phyloP scores from a whole-genome alignment of 345 rosid species.

The Hibiscus tridactylites region DNA sequence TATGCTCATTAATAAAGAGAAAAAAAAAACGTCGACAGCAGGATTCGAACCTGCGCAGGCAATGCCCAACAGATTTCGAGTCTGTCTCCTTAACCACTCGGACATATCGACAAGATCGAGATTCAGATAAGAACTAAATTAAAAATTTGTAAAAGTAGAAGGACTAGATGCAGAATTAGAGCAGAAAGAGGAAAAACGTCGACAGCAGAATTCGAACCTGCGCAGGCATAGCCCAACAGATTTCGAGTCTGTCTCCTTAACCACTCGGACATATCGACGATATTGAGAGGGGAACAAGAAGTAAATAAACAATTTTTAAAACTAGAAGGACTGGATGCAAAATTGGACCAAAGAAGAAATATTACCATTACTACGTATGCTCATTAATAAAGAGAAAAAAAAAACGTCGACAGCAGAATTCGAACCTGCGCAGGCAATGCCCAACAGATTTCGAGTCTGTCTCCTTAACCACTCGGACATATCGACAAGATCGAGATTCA shows the following conservation, averaged over 20 bases:
- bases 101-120: constrained; percentile 50
- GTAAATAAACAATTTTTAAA: too few relatives aligned
- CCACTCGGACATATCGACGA: constrained; percentile 93
- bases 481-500: constrained; percentile 18
- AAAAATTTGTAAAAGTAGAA: too few relatives aligned
- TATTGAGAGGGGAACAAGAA: too few relatives aligned
- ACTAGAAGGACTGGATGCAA: too few relatives aligned
- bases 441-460: constrained; percentile 99
- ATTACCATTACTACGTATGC: too few relatives aligned
- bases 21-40: constrained; percentile 66
- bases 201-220: constrained; percentile 99
- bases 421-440: constrained; percentile 99
- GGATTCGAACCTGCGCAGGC: constrained; percentile 99
- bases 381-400: too few relatives aligned
- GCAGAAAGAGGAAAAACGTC: constrained; percentile 30
- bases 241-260: constrained; percentile 99
- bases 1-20: too few relatives aligned
- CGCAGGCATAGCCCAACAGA: constrained; percentile 99
- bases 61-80: constrained; percentile 99
- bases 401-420: constrained; percentile 95
- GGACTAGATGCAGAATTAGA: too few relatives aligned
- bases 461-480: constrained; percentile 99
- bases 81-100: constrained; percentile 99
- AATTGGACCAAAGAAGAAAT: too few relatives aligned
- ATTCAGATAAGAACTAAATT: too few relatives aligned